Evolutionary conservation across 2,329 filamentous ascomycete genomes (phyloP).

Genomic region (Fusarium sp.): DNA sequence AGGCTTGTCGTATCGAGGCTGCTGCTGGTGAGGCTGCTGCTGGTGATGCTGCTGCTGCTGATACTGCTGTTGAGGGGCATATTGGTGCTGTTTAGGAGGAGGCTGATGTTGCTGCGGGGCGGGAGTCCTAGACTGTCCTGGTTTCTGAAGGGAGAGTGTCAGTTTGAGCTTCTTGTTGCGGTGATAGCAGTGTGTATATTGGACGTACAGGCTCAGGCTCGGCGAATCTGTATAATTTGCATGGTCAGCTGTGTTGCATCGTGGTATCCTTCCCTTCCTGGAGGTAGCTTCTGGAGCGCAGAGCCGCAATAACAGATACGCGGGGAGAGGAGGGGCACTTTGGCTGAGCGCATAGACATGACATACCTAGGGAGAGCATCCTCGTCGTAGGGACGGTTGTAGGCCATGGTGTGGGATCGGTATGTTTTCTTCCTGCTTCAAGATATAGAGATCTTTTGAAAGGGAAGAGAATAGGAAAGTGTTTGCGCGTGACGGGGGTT

Average conservation of each 20-base stretch:
- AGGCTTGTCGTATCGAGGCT: slow-evolving; percentile 64
- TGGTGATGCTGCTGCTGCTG: slow-evolving; percentile 46
- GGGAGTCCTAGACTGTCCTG: slow-evolving; percentile 49
- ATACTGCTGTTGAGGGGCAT: slow-evolving; percentile 38
- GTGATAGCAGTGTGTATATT: slow-evolving; percentile 4
- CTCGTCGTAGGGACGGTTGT: slow-evolving; percentile 92
- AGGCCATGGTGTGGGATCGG: slow-evolving; percentile 75
- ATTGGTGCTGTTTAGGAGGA: slow-evolving; percentile 44
- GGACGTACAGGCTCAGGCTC: slow-evolving; percentile 76
- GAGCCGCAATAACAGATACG: slow-evolving; percentile 31
- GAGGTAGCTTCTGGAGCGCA: slow-evolving; percentile 30
- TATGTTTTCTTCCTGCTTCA: neutral
- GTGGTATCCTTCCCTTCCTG: slow-evolving; percentile 5
- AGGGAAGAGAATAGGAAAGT: neutral
- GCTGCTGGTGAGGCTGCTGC: slow-evolving; percentile 45
- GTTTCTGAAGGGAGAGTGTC: slow-evolving; percentile 53
- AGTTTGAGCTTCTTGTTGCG: slow-evolving; percentile 22
- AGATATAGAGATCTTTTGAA: slow-evolving; percentile 3
- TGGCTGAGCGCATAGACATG: slow-evolving; percentile 1
- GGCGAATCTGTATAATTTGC: slow-evolving; percentile 68
- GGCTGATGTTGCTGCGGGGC: slow-evolving; percentile 48
- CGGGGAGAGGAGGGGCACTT: slow-evolving; percentile 40
- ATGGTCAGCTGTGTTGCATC: slow-evolving; percentile 45
- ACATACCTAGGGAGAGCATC: slow-evolving; percentile 88
- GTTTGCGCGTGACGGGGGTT: slow-evolving; percentile 22